phyloP scores from a whole-genome alignment of 768 basidiomycete genomes.

The Pholiota conissans region DNA sequence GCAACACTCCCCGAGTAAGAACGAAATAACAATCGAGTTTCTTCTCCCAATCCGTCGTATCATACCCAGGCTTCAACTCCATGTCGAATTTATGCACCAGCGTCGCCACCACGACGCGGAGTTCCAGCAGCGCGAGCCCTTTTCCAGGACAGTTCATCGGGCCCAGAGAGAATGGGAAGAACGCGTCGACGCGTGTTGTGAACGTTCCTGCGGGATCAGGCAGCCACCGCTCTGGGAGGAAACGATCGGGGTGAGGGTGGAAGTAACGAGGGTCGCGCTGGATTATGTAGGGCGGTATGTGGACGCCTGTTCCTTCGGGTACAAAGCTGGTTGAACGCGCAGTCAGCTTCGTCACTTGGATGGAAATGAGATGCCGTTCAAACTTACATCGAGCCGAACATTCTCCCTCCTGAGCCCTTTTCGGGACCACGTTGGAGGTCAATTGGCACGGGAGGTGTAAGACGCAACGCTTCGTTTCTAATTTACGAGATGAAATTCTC shows the following conservation, averaged over 20 bases:
- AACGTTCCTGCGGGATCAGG: conserved; percentile 2
- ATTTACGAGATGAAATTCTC: conserved; percentile 6
- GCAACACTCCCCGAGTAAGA: conserved; percentile 11
- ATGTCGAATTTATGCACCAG: conserved; percentile 32
- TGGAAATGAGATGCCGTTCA: too few relatives aligned
- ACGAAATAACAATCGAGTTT: conserved; percentile 28
- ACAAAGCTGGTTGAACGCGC: conserved; percentile 33
- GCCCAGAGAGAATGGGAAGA: conserved; percentile 42
- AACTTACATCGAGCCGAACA: conserved; percentile 26
- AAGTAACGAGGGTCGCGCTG: conserved; percentile 41
- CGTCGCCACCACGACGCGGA: conserved; percentile 29
- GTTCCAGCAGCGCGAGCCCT: conserved; percentile 34
- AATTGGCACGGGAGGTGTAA: conserved; percentile 35
- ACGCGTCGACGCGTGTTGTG: conserved; percentile 18
- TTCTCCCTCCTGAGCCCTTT: conserved; percentile 27
- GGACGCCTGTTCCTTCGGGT: conserved; percentile 38
- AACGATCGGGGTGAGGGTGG: conserved; percentile 31
- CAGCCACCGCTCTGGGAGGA: conserved; percentile 40
- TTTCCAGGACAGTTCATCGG: conserved; percentile 53
- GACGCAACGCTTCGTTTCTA: conserved; percentile 33
- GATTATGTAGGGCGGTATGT: conserved; percentile 31
- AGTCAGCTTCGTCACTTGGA: too few relatives aligned
- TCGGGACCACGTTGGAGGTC: conserved; percentile 31
- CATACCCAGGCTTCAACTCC: conserved; percentile 24
- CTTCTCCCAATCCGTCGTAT: conserved; percentile 25